Percentiles rank a stretch among this genome's conserved stretches.
Conservation (phyloP, 2,329 filamentous ascomycete genomes). For the Sphaerulina populicola region DNA sequence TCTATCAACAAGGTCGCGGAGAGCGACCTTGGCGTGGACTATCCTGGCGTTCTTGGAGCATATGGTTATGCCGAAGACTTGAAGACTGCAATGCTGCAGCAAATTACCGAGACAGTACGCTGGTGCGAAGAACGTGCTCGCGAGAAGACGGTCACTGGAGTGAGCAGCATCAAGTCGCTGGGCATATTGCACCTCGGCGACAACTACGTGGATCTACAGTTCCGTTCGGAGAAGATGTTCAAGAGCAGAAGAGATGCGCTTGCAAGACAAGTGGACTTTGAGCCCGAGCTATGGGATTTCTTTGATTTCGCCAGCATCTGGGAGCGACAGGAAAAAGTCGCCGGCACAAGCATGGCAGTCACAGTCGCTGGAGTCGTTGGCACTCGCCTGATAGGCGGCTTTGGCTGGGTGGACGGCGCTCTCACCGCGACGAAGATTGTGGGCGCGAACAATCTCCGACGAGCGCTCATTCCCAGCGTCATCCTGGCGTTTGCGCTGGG, state of each 20-base stretch:
- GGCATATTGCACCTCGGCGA: constrained; percentile 82
- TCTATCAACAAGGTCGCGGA: constrained; percentile 71
- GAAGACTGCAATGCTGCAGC: constrained; percentile 82
- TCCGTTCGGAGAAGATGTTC: constrained; percentile 93
- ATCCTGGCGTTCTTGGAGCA: constrained; percentile 73
- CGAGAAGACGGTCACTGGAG: constrained; percentile 64
- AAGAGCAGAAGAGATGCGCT: constrained; percentile 69
- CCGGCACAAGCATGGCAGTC: constrained; percentile 87
- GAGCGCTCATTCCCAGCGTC: constrained; percentile 71
- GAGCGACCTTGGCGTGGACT: constrained; percentile 69
- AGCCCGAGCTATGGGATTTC: constrained; percentile 87
- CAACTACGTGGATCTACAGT: constrained; percentile 75
- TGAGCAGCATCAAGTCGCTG: constrained; percentile 79
- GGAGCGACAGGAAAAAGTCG: constrained; percentile 88
- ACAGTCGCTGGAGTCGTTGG: constrained; percentile 83
- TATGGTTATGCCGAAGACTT: constrained; percentile 92
- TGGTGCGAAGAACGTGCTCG: constrained; percentile 82
- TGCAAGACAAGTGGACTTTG: constrained; percentile 75
- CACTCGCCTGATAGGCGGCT: constrained; percentile 69
- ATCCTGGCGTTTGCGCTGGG: constrained; percentile 66
- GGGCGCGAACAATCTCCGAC: constrained; percentile 70
- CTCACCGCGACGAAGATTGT: constrained; percentile 72
- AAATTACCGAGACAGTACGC: constrained; percentile 70
- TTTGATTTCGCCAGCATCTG: constrained; percentile 76
- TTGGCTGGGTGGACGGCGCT: constrained; percentile 82